These are phyloP conservation scores for Gossypium gossypioides DNA, from an alignment of 441 rosid species.

Conservation along the genomic window DNA sequence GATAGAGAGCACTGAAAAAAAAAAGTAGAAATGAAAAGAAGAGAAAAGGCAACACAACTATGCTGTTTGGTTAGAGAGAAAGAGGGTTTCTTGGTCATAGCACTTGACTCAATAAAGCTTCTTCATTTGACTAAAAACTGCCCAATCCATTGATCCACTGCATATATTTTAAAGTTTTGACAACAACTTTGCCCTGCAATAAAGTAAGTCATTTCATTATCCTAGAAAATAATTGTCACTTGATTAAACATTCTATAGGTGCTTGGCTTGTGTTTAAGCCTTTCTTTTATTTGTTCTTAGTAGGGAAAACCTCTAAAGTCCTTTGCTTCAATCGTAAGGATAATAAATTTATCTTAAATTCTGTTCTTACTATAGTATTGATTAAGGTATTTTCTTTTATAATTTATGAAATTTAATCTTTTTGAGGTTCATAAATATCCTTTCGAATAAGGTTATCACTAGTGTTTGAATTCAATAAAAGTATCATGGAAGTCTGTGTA, in stretches of 20 bases:
- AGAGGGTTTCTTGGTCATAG: slow-evolving; percentile 4
- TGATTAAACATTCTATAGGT: too few relatives aligned
- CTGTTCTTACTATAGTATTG: too few relatives aligned
- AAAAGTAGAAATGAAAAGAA: not conserved
- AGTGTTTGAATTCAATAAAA: too few relatives aligned
- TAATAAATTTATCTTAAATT: not conserved
- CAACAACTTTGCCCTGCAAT: slow-evolving; percentile 6
- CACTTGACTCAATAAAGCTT: slow-evolving; percentile 18
- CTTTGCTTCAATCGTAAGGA: not conserved
- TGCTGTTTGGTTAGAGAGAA: not conserved
- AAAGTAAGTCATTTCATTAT: not conserved
- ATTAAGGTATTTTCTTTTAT: too few relatives aligned
- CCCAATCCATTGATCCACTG: not conserved
- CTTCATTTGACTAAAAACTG: slow-evolving; percentile 7
- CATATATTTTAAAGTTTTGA: not conserved
- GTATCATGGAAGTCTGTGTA: too few relatives aligned
- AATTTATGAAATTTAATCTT: too few relatives aligned
- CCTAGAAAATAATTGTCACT: not conserved
- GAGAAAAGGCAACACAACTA: not conserved
- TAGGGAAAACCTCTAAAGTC: not conserved
- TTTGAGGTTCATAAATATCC: too few relatives aligned
- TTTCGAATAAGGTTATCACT: too few relatives aligned
- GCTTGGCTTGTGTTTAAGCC: not conserved
- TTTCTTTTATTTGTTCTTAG: not conserved
- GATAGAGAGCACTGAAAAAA: not conserved